phyloP scores from a whole-genome alignment of 2,329 filamentous ascomycete species.

The Penicillium hesseltinei region DNA sequence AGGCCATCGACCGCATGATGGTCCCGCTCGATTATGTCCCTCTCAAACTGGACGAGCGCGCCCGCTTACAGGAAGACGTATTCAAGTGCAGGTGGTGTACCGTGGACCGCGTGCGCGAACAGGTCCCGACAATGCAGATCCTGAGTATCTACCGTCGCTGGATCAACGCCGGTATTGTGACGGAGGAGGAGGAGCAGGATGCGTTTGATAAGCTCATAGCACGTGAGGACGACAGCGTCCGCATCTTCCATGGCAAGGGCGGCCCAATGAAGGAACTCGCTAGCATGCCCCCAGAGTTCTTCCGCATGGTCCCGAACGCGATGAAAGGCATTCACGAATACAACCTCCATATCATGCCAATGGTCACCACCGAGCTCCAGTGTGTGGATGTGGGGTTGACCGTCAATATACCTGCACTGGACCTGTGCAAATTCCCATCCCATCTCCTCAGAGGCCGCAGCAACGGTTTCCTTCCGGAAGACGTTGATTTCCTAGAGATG shows the following conservation, averaged over 20 bases:
- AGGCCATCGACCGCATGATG: constrained; percentile 32
- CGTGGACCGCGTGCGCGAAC: constrained; percentile 30
- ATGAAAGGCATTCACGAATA: constrained; percentile 14
- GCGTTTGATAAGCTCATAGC: constrained; percentile 23
- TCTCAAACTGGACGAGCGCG: constrained; percentile 28
- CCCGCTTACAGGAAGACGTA: constrained; percentile 36
- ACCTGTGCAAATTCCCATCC: constrained; percentile 27
- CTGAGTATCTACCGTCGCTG: constrained; percentile 37
- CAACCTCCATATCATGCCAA: constrained; percentile 22
- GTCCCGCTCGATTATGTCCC: constrained; percentile 36
- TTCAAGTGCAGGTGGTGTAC: constrained; percentile 44
- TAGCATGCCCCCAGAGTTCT: neutral
- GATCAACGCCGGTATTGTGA: constrained; percentile 27
- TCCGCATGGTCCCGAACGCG: neutral
- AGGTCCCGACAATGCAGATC: constrained; percentile 36
- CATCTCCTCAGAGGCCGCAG: constrained; percentile 30
- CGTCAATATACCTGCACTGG: constrained; percentile 22
- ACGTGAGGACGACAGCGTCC: constrained; percentile 11
- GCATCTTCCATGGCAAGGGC: constrained; percentile 20
- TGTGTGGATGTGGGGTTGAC: constrained; percentile 3
- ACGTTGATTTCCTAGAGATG: constrained; percentile 37
- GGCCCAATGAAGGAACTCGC: neutral
- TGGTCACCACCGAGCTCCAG: constrained; percentile 21
- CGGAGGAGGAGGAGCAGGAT: constrained; percentile 19
- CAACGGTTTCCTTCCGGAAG: constrained; percentile 30